Evolutionary conservation across 371 early-diverging fungal genomes (phyloP).

Genomic region (Mucor piriformis): DNA sequence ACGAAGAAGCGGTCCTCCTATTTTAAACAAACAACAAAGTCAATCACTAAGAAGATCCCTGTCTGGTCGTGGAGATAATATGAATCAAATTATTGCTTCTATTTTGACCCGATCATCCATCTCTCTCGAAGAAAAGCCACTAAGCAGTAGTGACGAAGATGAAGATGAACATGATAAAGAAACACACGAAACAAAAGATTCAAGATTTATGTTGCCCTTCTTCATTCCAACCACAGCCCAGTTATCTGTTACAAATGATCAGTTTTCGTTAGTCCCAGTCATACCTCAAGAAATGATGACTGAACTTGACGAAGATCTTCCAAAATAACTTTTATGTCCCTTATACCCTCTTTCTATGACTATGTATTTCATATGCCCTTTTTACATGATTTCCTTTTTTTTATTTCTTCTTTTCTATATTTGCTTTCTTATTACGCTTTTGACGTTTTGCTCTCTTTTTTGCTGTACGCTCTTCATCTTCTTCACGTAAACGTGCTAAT

Average conservation of each 20-base stretch:
- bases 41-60: slow-evolving; percentile 29
- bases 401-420: slow-evolving; percentile 2
- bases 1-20: slow-evolving; percentile 16
- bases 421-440: slow-evolving; percentile 59
- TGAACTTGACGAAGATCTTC: slow-evolving; percentile 54
- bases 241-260: slow-evolving; percentile 15
- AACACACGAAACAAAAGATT: slow-evolving; percentile 50
- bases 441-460: slow-evolving; percentile 85
- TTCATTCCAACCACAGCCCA: slow-evolving; percentile 50
- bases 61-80: slow-evolving; percentile 29
- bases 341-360: background rate
- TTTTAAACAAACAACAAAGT: slow-evolving; percentile 1
- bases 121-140: background rate
- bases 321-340: slow-evolving; percentile 6
- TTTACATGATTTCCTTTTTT: slow-evolving; percentile 20
- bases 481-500: slow-evolving; percentile 56
- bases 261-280: slow-evolving; percentile 32
- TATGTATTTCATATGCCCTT: slow-evolving; percentile 5
- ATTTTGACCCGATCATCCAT: slow-evolving; percentile 11
- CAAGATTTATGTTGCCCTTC: slow-evolving; percentile 55
- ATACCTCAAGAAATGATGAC: slow-evolving; percentile 54
- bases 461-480: slow-evolving; percentile 82
- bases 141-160: slow-evolving; percentile 12
- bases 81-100: slow-evolving; percentile 30
- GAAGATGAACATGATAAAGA: slow-evolving; percentile 41